Evolutionary conservation across 73 alveolate species (phyloP), one percentile per base, ranked within the genome.

Genomic region (Paramecium tetraurelia): DNA sequence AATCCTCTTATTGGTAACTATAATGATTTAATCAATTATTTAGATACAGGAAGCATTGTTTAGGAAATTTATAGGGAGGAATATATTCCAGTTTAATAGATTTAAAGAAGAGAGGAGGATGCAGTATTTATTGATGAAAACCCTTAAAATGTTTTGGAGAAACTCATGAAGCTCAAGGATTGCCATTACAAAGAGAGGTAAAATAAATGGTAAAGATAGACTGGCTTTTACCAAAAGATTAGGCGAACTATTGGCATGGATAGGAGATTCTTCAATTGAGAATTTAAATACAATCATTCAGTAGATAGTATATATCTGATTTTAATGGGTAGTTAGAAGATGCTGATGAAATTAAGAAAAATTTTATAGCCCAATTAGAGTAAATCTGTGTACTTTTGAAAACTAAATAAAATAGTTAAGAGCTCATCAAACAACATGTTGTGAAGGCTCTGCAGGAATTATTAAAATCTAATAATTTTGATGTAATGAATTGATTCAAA

Each of bases 341-440:
- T 38, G 87, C 87, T 21, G 87, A 75, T 75, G 87, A 75, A 75
- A 75, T 75, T 35, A 75, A 75, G 87, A 75, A 75, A 33, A 29
- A 41, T 41, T 75, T 75, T 41, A 75, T 75, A 35, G 59, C 57
- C 21, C 24, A 75, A 75, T 38, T 75, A 20, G 59, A 75, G 59
- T 20, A 75, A 75, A 38, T 75, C 20, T 75, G 59, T 12, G 59
- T 22, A 12, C 18, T 75, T 10, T 41, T 75, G 63, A 35, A 75
- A 75, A 75, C 87, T 11, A 63, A 33, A 63, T 33, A 27, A 27
- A 63, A 63, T 63, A 63, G 84, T 63, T 41, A 35, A 35, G 58
- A 75, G 40, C 59, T 75, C 16, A 75, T 75, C 3, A 75, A 75
- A 75, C 6, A 11, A 41, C 63, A 75, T 41, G 59, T 75, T 4